Conservation (phyloP, 306 rosid species). For the Pyrus bretschneideri region DNA sequence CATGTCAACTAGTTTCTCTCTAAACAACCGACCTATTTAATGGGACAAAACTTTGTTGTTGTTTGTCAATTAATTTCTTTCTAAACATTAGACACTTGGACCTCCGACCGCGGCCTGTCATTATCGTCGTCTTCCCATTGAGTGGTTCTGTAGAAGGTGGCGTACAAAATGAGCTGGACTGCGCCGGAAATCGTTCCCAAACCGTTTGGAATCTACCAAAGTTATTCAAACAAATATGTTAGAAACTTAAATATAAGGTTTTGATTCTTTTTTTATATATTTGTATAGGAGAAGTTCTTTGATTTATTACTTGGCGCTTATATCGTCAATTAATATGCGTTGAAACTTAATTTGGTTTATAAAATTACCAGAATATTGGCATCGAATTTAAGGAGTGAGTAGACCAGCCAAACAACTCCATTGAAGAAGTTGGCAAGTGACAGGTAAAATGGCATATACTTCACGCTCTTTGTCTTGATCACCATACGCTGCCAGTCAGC, state of each 20-base stretch:
- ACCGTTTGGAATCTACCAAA: constrained; percentile 37
- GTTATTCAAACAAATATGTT: neutral
- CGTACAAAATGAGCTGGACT: constrained; percentile 52
- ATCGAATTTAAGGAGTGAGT: constrained; percentile 60
- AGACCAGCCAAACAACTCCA: constrained; percentile 46
- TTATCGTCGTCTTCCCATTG: constrained; percentile 24
- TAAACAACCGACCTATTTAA: no score
- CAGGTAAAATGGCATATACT: constrained; percentile 75
- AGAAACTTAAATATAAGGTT: neutral
- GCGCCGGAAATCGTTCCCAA: constrained; percentile 60
- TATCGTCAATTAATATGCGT: neutral
- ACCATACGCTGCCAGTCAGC: constrained; percentile 43
- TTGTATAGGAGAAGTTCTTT: neutral
- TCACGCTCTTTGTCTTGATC: constrained; percentile 68
- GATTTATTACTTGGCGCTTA: neutral
- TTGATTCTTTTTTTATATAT: neutral
- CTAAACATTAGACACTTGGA: constrained; percentile 20
- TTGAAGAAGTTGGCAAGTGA: constrained; percentile 57
- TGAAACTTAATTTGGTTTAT: neutral
- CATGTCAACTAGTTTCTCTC: neutral
- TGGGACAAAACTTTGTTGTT: no score
- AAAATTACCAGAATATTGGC: constrained; percentile 47
- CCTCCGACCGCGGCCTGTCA: neutral
- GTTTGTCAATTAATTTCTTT: no score
- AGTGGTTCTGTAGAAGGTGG: constrained; percentile 46